phyloP scores from a whole-genome alignment of 495 filamentous ascomycete genomes.

The Ascobolus immersus region DNA sequence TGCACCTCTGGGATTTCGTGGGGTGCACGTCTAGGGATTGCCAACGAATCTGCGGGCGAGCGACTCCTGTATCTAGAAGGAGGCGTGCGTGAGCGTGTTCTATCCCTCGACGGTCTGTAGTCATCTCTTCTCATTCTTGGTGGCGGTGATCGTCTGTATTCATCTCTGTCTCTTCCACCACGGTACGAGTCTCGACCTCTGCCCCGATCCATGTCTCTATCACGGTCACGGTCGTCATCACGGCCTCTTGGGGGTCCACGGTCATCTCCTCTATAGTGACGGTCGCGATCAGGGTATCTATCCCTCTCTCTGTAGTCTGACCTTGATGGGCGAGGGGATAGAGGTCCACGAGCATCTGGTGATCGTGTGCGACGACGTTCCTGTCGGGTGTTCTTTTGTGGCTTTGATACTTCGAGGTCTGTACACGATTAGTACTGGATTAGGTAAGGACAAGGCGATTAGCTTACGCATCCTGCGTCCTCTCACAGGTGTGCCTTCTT shows the following conservation, averaged over 20 bases:
- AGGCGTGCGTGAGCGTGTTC: constrained; percentile 16
- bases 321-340: constrained; percentile 18
- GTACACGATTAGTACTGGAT: constrained; percentile 2
- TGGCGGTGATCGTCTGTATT: constrained; percentile 36
- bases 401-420: constrained; percentile 89
- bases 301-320: background rate
- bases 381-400: constrained; percentile 27
- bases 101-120: constrained; percentile 18
- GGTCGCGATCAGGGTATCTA: background rate
- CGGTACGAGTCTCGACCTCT: constrained; percentile 1
- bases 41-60: constrained; percentile 24
- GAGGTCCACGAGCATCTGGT: constrained; percentile 37
- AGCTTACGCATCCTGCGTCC: constrained; percentile 80
- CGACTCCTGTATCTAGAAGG: constrained; percentile 27
- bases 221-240: constrained; percentile 4
- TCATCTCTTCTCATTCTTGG: constrained; percentile 23
- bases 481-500: constrained; percentile 54
- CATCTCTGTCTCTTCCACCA: constrained; percentile 37
- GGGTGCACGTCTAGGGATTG: constrained; percentile 41
- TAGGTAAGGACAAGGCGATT: constrained; percentile 1
- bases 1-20: constrained; percentile 77
- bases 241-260: constrained; percentile 17
- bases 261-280: constrained; percentile 20
- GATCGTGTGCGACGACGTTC: constrained; percentile 35
- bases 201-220: background rate